Percentiles rank a stretch among this genome's conserved stretches.
Evolutionary conservation across 768 basidiomycete genomes (phyloP).

Genomic region (Hericium alpestre): DNA sequence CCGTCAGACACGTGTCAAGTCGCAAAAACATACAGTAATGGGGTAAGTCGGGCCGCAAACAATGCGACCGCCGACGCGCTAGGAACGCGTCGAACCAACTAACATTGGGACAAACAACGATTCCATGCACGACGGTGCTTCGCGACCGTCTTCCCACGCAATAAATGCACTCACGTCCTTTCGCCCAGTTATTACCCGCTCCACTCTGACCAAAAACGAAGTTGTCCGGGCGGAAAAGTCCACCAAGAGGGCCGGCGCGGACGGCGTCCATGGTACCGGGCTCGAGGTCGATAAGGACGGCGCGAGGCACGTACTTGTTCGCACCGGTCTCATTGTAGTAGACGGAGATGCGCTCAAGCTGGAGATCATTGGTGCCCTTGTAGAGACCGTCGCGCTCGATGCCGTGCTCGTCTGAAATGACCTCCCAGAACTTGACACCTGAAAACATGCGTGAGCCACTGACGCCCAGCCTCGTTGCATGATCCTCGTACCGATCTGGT

Average conservation of each 20-base stretch:
- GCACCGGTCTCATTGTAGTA: slow-evolving; percentile 96
- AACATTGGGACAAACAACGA: not conserved
- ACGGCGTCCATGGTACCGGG: slow-evolving; percentile 95
- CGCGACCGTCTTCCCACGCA: not conserved
- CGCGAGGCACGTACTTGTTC: slow-evolving; percentile 97
- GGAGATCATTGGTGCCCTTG: slow-evolving; percentile 88
- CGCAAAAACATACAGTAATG: slow-evolving; percentile 12
- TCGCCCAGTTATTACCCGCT: slow-evolving; percentile 99
- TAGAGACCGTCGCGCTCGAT: slow-evolving; percentile 89
- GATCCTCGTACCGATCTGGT: slow-evolving; percentile 83
- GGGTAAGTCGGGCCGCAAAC: not conserved
- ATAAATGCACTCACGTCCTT: slow-evolving; percentile 72
- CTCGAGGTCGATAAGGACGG: slow-evolving; percentile 94
- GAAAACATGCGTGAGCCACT: slow-evolving; percentile 5
- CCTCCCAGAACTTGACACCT: slow-evolving; percentile 96
- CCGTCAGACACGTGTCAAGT: slow-evolving; percentile 2
- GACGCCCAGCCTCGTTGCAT: slow-evolving; percentile 4
- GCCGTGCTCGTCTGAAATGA: slow-evolving; percentile 96
- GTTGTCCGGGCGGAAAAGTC: slow-evolving; percentile 95
- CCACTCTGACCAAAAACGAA: slow-evolving; percentile 97
- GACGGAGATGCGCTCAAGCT: slow-evolving; percentile 94
- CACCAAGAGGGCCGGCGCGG: slow-evolving; percentile 81
- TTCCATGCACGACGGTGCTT: not conserved
- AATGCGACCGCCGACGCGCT: too few relatives aligned
- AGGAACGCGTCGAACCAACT: too few relatives aligned